Percentiles rank a stretch among this genome's conserved stretches.
Evolutionary conservation across 768 basidiomycete genomes (phyloP).

Genomic region (Rhodotorula toruloides): DNA sequence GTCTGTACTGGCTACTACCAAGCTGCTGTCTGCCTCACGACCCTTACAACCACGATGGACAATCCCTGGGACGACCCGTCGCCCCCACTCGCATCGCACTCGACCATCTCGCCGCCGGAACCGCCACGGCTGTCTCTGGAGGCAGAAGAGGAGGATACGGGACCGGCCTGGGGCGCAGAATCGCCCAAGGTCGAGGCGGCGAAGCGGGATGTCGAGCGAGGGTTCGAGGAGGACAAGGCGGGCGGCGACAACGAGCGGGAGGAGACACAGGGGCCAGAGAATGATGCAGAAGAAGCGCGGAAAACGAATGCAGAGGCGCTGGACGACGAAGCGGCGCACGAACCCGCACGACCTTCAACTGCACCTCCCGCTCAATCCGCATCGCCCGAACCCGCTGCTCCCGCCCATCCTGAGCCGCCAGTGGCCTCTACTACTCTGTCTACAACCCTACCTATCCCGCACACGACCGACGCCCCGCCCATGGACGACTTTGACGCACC

Average conservation of each 20-base stretch:
- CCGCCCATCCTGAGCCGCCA: neutral
- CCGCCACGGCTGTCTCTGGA: conserved; percentile 1
- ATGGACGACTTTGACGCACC: conserved; percentile 28
- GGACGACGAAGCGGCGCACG: neutral
- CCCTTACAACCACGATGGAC: conserved; percentile 32
- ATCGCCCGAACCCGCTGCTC: neutral
- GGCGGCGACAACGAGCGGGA: neutral
- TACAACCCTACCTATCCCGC: neutral
- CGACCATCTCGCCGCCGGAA: neutral
- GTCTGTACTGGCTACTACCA: too few species aligned
- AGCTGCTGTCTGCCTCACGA: too few species aligned
- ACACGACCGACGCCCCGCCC: conserved; percentile 3
- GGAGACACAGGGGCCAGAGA: neutral
- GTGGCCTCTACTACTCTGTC: neutral
- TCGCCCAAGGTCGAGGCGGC: neutral
- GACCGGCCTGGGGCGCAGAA: conserved; percentile 3
- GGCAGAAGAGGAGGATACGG: conserved; percentile 3
- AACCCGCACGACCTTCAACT: neutral
- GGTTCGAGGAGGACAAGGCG: neutral
- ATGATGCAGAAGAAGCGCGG: too few species aligned
- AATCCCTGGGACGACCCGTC: conserved; percentile 29
- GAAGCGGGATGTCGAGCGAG: neutral
- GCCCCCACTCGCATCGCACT: neutral
- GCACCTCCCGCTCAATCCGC: neutral
- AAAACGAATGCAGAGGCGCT: too few species aligned